phyloP scores from a whole-genome alignment of 495 filamentous ascomycete species.

The Cercophora samala region DNA sequence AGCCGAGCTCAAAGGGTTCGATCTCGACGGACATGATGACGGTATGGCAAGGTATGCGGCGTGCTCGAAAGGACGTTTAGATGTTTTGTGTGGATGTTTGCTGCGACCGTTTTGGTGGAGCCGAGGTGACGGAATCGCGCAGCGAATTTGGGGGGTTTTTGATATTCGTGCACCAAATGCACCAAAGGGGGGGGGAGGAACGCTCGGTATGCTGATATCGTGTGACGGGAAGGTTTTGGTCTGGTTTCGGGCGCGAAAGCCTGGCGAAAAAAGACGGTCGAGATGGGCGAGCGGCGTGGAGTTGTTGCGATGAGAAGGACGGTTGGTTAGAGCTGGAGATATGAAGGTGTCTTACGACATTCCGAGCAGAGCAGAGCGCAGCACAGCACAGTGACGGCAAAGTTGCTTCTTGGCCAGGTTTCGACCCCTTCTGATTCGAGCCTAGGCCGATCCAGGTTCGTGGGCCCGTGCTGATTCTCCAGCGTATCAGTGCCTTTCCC shows the following conservation, averaged over 20 bases:
- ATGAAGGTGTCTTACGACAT: slow-evolving; percentile 29
- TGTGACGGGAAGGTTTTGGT: neutral
- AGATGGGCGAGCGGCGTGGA: neutral
- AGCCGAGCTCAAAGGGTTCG: slow-evolving; percentile 85
- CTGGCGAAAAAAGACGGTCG: neutral
- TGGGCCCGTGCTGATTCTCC: slow-evolving; percentile 28
- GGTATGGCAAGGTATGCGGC: slow-evolving; percentile 4
- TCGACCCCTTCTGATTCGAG: slow-evolving; percentile 13
- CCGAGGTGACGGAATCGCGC: slow-evolving; percentile 11
- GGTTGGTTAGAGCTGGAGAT: slow-evolving; percentile 16
- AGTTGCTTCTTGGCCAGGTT: slow-evolving; percentile 22
- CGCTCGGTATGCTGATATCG: neutral
- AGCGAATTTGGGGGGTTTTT: neutral
- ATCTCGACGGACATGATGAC: slow-evolving; percentile 87
- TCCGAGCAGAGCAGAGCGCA: slow-evolving; percentile 7
- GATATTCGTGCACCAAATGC: neutral
- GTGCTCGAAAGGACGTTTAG: neutral
- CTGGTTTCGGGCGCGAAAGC: neutral
- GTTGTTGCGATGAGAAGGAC: neutral
- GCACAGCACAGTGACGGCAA: slow-evolving; percentile 26
- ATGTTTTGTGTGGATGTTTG: slow-evolving; percentile 3
- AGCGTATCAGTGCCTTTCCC: slow-evolving; percentile 6
- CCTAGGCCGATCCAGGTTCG: slow-evolving; percentile 16
- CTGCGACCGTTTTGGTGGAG: slow-evolving; percentile 8
- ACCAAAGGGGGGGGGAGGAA: too few species aligned